phyloP scores from a whole-genome alignment of 1,284 basidiomycete genomes.

The Rhizoctonia solani region DNA sequence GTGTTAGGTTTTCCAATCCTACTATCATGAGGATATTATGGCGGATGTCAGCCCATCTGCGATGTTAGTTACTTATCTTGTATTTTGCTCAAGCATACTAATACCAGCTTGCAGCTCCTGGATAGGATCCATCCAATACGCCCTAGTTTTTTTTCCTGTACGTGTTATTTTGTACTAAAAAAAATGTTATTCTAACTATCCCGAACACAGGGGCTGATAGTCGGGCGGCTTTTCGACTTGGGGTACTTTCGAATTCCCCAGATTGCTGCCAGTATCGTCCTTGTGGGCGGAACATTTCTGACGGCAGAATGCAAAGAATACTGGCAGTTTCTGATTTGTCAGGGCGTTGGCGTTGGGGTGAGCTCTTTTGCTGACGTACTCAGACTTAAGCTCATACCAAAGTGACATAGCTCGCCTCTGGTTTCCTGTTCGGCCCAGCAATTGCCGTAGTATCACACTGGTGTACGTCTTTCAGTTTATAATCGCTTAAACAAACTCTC shows the following conservation, averaged over 20 bases:
- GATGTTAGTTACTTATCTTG: constrained; percentile 56
- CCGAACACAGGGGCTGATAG: constrained; percentile 47
- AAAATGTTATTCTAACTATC: constrained; percentile 45
- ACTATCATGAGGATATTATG: constrained; percentile 54
- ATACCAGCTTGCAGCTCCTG: constrained; percentile 57
- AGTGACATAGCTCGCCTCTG: constrained; percentile 38
- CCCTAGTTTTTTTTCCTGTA: constrained; percentile 38
- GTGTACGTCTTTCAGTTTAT: constrained; percentile 40
- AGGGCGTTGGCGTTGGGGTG: constrained; percentile 58
- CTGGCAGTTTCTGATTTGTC: constrained; percentile 63
- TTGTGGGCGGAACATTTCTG: constrained; percentile 59
- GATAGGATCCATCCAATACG: constrained; percentile 71
- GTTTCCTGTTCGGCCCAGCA: constrained; percentile 45
- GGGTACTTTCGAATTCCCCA: constrained; percentile 58
- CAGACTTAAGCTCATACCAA: background rate
- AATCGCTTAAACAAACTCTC: background rate
- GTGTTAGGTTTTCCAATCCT: constrained; percentile 54
- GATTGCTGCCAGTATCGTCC: constrained; percentile 50
- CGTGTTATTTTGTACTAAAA: constrained; percentile 50
- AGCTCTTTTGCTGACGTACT: no score
- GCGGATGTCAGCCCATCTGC: constrained; percentile 52
- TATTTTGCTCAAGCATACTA: background rate
- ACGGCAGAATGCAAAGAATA: constrained; percentile 59
- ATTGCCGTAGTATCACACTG: constrained; percentile 46
- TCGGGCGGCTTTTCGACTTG: constrained; percentile 64